Percentiles rank a stretch among this genome's conserved stretches.
phyloP scores from a whole-genome alignment of 805 yeast species.

The Spencermartinsiella europaea region DNA sequence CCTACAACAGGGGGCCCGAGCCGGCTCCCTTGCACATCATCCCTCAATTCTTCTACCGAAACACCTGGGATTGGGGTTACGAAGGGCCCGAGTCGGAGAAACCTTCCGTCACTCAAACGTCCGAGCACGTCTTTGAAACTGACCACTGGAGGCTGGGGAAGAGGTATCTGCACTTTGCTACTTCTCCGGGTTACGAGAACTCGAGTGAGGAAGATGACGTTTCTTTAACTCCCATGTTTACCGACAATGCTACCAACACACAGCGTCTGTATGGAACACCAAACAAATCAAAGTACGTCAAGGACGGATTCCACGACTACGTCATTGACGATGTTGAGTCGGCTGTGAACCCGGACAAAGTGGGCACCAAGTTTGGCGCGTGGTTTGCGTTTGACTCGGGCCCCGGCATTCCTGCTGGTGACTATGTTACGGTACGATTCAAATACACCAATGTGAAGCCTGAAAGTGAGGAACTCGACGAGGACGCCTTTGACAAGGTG shows the following conservation, averaged over 20 bases:
- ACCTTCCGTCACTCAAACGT: conserved; percentile 7
- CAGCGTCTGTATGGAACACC: conserved; percentile 52
- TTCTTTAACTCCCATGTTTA: conserved; percentile 71
- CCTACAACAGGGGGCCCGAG: conserved; percentile 74
- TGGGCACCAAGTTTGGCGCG: conserved; percentile 82
- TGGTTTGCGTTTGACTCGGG: conserved; percentile 73
- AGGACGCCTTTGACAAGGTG: conserved; percentile 62
- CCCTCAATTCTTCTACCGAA: conserved; percentile 81
- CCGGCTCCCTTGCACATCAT: conserved; percentile 84
- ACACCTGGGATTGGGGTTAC: conserved; percentile 91
- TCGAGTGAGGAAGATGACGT: conserved; percentile 50
- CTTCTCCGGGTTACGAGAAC: conserved; percentile 59
- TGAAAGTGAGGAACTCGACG: conserved; percentile 46
- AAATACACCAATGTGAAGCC: conserved; percentile 48
- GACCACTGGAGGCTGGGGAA: conserved; percentile 67
- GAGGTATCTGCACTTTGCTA: conserved; percentile 65
- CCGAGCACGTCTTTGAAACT: conserved; percentile 45
- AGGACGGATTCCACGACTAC: conserved; percentile 89
- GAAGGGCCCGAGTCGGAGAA: conserved; percentile 28
- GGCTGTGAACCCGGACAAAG: conserved; percentile 62
- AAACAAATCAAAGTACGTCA: conserved; percentile 57
- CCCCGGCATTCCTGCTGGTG: conserved; percentile 81
- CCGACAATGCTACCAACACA: conserved; percentile 85
- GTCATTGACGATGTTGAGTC: conserved; percentile 54
- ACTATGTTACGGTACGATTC: conserved; percentile 79